Conservation (phyloP, 2,329 filamentous ascomycete species). For the Aspergillus phoenicis region DNA sequence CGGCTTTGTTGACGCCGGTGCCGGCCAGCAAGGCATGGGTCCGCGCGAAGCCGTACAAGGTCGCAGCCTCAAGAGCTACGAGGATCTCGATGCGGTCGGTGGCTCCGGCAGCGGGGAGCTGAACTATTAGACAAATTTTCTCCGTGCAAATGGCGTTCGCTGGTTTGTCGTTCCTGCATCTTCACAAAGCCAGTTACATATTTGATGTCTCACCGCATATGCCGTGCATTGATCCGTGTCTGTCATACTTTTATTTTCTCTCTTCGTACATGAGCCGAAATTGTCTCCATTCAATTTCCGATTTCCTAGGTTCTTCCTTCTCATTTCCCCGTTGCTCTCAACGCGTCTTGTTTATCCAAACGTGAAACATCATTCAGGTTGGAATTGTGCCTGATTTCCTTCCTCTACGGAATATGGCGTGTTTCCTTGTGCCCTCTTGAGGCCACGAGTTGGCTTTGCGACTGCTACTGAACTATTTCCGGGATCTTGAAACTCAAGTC, state of each 20-base stretch:
- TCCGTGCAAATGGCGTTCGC: background rate
- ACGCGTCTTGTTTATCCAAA: background rate
- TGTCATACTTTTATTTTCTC: constrained; percentile 13
- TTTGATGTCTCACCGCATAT: constrained; percentile 12
- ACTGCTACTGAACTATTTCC: background rate
- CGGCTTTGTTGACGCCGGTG: constrained; percentile 56
- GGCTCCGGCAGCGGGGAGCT: constrained; percentile 77
- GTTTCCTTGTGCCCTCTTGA: background rate
- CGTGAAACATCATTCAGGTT: background rate
- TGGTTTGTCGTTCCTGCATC: constrained; percentile 1
- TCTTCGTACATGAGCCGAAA: constrained; percentile 5
- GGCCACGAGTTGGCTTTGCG: background rate
- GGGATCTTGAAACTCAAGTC: background rate
- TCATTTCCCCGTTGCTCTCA: background rate
- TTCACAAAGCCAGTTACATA: background rate
- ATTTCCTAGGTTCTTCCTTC: background rate
- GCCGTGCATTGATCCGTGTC: constrained; percentile 1
- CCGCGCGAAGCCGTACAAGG: constrained; percentile 91
- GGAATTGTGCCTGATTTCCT: background rate
- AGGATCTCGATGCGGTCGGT: constrained; percentile 87
- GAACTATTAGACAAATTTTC: constrained; percentile 69
- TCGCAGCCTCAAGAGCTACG: constrained; percentile 92
- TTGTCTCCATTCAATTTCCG: background rate
- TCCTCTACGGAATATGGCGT: background rate
- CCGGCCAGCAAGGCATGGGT: constrained; percentile 71